Conservation (phyloP, 2,329 filamentous ascomycete species). For the Phialophora verrucosa region DNA sequence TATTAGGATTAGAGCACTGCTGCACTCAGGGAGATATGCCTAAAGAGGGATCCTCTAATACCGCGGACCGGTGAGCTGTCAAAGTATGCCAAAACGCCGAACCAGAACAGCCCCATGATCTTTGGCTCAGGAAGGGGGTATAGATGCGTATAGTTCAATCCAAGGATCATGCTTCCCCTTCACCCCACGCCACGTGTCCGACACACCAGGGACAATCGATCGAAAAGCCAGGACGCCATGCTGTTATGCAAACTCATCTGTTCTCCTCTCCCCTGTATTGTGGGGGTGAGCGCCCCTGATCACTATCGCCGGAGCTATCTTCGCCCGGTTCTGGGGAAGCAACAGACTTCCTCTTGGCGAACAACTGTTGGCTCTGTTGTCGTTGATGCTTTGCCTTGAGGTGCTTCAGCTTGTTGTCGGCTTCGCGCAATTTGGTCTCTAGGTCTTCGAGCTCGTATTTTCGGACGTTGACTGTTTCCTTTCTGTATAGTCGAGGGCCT, state of each 20-base stretch:
- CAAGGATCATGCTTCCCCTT: slow-evolving; percentile 1
- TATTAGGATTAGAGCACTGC: slow-evolving; percentile 10
- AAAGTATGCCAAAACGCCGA: slow-evolving; percentile 8
- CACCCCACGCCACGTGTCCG: neutral
- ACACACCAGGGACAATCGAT: slow-evolving; percentile 7
- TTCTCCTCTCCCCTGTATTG: slow-evolving; percentile 4
- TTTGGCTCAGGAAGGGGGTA: slow-evolving; percentile 6
- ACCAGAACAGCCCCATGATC: neutral
- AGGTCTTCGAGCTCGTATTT: slow-evolving; percentile 82
- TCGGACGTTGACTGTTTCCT: slow-evolving; percentile 75
- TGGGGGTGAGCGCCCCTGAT: slow-evolving; percentile 23
- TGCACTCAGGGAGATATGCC: neutral
- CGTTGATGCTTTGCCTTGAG: slow-evolving; percentile 35
- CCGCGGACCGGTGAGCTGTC: neutral
- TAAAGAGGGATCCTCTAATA: neutral
- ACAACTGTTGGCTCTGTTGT: slow-evolving; percentile 28
- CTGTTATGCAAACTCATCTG: slow-evolving; percentile 18
- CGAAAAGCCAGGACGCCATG: slow-evolving; percentile 12
- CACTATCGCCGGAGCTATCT: slow-evolving; percentile 35
- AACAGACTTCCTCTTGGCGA: slow-evolving; percentile 20
- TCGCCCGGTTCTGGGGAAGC: slow-evolving; percentile 23
- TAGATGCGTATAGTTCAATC: slow-evolving; percentile 5
- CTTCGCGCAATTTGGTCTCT: slow-evolving; percentile 80
- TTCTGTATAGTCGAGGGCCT: slow-evolving; percentile 59
- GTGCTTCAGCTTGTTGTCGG: slow-evolving; percentile 74